These are phyloP conservation scores for Tulasnella sp. DNA, from an alignment of 768 basidiomycete genomes.

Conservation along the genomic window DNA sequence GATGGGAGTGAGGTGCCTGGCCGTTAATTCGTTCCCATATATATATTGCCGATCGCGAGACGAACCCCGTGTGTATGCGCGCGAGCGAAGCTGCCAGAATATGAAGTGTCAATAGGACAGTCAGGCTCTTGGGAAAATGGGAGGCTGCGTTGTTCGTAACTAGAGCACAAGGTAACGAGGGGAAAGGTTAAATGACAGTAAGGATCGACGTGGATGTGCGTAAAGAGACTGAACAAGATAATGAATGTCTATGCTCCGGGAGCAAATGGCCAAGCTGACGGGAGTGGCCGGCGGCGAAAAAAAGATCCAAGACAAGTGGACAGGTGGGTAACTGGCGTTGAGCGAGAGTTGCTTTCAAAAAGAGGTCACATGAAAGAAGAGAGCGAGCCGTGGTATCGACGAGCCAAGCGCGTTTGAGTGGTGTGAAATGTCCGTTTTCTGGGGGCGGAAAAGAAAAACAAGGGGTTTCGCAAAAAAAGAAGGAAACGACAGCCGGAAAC, in stretches of 20 bases:
- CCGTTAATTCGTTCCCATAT: not conserved
- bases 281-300: not conserved
- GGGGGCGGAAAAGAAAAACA: not conserved
- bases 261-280: not conserved
- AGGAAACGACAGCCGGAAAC: not conserved
- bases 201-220: not conserved
- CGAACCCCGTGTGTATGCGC: not conserved
- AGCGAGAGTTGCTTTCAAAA: not conserved
- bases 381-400: not conserved
- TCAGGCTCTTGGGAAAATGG: not conserved
- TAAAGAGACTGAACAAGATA: not conserved
- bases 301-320: not conserved
- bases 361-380: not conserved
- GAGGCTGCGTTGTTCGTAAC: not conserved
- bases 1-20: not conserved
- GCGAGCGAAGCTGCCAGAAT: not conserved
- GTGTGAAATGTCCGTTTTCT: not conserved
- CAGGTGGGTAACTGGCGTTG: not conserved
- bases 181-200: not conserved
- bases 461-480: not conserved
- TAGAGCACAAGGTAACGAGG: not conserved
- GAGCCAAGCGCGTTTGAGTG: not conserved
- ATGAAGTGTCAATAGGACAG: not conserved
- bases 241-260: not conserved
- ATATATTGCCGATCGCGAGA: not conserved